Conservation (phyloP, 805 yeast genomes). For the Phaffomyces thermotolerans region DNA sequence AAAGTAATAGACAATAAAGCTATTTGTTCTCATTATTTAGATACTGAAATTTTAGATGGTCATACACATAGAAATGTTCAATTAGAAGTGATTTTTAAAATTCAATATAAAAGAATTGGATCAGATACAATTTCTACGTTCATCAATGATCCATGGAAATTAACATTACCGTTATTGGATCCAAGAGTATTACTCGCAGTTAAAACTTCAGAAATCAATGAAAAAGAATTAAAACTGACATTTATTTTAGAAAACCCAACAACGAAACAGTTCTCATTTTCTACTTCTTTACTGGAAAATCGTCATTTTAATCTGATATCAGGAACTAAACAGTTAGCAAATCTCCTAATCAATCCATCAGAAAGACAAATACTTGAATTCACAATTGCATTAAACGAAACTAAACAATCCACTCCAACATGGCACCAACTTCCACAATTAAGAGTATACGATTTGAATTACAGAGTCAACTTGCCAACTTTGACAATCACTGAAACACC, state of each 20-base stretch:
- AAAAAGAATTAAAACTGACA: constrained; percentile 26
- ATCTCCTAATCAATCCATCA: constrained; percentile 47
- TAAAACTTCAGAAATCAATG: neutral
- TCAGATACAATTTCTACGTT: constrained; percentile 24
- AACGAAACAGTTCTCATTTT: constrained; percentile 55
- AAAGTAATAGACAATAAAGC: constrained; percentile 5
- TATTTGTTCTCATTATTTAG: constrained; percentile 15
- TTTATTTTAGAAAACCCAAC: constrained; percentile 74
- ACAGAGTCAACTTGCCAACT: constrained; percentile 53
- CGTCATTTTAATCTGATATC: constrained; percentile 27
- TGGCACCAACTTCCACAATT: constrained; percentile 48
- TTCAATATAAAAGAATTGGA: constrained; percentile 30
- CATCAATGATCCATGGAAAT: constrained; percentile 37
- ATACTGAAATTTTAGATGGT: constrained; percentile 32
- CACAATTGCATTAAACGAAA: constrained; percentile 17
- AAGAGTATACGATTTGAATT: constrained; percentile 61
- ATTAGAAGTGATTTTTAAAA: constrained; percentile 20
- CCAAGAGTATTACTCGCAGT: constrained; percentile 56
- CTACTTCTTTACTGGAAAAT: constrained; percentile 37
- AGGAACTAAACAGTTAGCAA: constrained; percentile 25
- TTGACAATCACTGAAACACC: constrained; percentile 31
- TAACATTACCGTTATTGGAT: constrained; percentile 55
- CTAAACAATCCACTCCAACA: neutral
- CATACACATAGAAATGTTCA: constrained; percentile 33
- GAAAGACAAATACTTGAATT: constrained; percentile 40